Conservation (phyloP, 768 basidiomycete genomes). For the Pleurotus giganteus region DNA sequence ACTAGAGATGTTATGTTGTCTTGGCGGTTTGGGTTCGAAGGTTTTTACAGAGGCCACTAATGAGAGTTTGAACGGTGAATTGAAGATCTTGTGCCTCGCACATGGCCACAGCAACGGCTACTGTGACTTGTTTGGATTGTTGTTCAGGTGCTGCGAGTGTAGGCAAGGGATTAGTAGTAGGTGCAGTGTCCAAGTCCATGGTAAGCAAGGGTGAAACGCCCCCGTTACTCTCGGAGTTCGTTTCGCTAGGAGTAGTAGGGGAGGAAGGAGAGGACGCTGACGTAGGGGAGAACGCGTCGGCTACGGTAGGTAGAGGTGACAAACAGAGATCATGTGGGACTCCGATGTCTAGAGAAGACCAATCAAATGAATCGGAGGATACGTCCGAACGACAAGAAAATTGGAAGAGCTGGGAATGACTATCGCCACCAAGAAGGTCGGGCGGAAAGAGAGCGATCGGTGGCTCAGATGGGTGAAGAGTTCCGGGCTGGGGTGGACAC, state of each 20-base stretch:
- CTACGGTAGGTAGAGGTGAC: background rate
- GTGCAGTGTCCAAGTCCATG: background rate
- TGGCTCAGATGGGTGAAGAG: background rate
- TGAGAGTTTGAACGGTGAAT: constrained; percentile 10
- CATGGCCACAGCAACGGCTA: constrained; percentile 9
- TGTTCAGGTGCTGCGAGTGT: background rate
- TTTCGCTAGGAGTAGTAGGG: background rate
- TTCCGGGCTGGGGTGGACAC: background rate
- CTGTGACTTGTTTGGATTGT: constrained; percentile 6
- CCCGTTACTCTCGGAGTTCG: background rate
- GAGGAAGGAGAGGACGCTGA: background rate
- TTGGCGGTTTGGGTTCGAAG: background rate
- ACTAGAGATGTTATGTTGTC: background rate
- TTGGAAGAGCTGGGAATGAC: constrained; percentile 3
- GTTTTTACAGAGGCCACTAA: constrained; percentile 9
- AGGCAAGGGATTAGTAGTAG: constrained; percentile 9
- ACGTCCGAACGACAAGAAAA: constrained; percentile 9
- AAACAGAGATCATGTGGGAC: background rate
- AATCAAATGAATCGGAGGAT: constrained; percentile 5
- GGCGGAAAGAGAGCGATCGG: background rate
- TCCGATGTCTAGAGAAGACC: background rate
- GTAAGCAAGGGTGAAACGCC: background rate
- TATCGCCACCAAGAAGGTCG: background rate
- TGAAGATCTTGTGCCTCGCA: constrained; percentile 8
- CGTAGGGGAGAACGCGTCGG: background rate